A percentile compares a stretch with the other conserved stretches of the same genome.
phyloP scores from a whole-genome alignment of 495 filamentous ascomycete genomes.

The Talaromyces stipitatus region DNA sequence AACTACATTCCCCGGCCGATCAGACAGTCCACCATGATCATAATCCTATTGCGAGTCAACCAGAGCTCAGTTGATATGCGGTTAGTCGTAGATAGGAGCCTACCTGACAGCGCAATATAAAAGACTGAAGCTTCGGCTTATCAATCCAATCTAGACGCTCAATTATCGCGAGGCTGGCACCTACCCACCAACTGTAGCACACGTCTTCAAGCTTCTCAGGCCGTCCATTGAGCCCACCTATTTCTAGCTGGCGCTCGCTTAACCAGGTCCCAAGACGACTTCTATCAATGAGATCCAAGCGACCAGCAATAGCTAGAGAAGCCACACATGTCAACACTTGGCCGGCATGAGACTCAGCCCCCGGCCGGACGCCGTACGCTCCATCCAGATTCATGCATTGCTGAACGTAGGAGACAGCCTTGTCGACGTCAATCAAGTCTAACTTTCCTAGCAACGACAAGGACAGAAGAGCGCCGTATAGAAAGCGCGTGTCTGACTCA shows the following conservation, averaged over 20 bases:
- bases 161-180: constrained; percentile 83
- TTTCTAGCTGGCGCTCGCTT: constrained; percentile 80
- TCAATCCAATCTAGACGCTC: constrained; percentile 88
- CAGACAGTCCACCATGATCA: constrained; percentile 77
- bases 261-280: constrained; percentile 84
- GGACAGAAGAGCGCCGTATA: constrained; percentile 81
- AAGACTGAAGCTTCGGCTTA: constrained; percentile 61
- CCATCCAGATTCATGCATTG: constrained; percentile 88
- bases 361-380: constrained; percentile 80
- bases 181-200: constrained; percentile 98
- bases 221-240: constrained; percentile 85
- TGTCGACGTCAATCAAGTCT: constrained; percentile 63
- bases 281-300: constrained; percentile 73
- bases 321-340: constrained; percentile 95
- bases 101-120: constrained; percentile 78
- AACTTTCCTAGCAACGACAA: constrained; percentile 72
- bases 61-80: neutral
- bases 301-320: constrained; percentile 72
- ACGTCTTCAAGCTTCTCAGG: constrained; percentile 96
- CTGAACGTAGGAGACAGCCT: constrained; percentile 69
- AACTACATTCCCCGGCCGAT: constrained; percentile 87
- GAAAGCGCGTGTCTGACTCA: constrained; percentile 88
- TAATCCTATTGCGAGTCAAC: constrained; percentile 52
- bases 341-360: constrained; percentile 85
- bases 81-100: neutral